Percentiles rank a stretch among this genome's conserved stretches.
phyloP scores from a whole-genome alignment of 352 stramenopile species.

The Phytophthora sansomeana region DNA sequence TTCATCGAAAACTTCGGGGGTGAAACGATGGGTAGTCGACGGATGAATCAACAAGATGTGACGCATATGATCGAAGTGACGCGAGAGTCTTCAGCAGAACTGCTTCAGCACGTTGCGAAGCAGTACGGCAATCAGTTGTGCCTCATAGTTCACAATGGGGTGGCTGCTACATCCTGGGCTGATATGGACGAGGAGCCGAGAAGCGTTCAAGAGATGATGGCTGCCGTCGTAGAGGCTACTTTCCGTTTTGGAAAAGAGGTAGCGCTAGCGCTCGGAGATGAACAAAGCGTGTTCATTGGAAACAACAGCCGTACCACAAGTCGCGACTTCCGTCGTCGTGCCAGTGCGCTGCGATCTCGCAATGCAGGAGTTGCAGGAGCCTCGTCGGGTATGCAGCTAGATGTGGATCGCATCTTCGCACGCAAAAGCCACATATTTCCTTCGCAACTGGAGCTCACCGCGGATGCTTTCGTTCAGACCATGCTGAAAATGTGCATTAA shows the following conservation, averaged over 20 bases:
- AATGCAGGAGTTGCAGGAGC: constrained; percentile 41
- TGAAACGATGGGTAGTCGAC: constrained; percentile 25
- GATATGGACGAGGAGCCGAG: constrained; percentile 74
- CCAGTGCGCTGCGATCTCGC: constrained; percentile 63
- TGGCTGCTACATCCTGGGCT: constrained; percentile 57
- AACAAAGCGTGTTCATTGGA: constrained; percentile 59
- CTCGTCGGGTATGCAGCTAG: constrained; percentile 66
- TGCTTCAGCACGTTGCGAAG: constrained; percentile 72
- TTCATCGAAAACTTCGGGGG: constrained; percentile 22
- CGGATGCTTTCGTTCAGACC: constrained; percentile 66
- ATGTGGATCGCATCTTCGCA: constrained; percentile 88
- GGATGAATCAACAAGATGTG: constrained; percentile 58
- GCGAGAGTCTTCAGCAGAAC: constrained; percentile 58
- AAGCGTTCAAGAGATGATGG: constrained; percentile 73
- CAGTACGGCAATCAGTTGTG: constrained; percentile 70
- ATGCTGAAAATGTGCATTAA: constrained; percentile 89
- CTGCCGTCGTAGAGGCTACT: constrained; percentile 61
- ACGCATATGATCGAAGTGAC: constrained; percentile 83
- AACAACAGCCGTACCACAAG: constrained; percentile 56
- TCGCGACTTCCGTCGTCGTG: constrained; percentile 70
- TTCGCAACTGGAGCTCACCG: constrained; percentile 51
- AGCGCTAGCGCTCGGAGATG: constrained; percentile 65
- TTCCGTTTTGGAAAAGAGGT: constrained; percentile 70
- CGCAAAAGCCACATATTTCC: constrained; percentile 77
- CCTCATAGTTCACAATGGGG: constrained; percentile 45